Base-by-base conservation (phyloP, 1,284 basidiomycete species). In the Ganoderma resinaceum region DNA sequence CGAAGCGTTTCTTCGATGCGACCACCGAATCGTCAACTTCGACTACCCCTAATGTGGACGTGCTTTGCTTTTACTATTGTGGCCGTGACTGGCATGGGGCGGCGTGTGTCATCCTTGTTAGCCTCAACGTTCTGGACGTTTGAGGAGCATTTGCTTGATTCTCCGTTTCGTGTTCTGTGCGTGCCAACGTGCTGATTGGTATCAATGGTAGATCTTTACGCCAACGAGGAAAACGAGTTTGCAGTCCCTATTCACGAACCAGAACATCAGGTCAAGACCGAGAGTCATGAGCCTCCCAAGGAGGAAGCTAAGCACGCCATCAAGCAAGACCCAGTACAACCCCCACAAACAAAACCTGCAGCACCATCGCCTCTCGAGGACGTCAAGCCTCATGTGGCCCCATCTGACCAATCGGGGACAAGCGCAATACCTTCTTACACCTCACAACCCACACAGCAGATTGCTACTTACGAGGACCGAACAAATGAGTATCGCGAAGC, bases 381-480 rank as follows among this genome's bases (percentile, higher is more conserved):
- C n/a, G 60, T 29, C 37, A 73, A 65, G 35, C 63, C 62, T 5
- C 58, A 59, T 20, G 55, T 63, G 37, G 42, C 73, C 67, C 68
- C 62, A 26, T 26, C 72, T 26, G 66, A 66, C 29, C 69, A 37
- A 2, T 35, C 65, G 7, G 31, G 68, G 11, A 42, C 71, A 1
- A 72, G 66, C 33, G 74, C 42, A 42, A 75, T 76, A 75, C 73
- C 76, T 11, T 72, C 73, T 6, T 76, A 78, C 69, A 75, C 70
- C 61, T 75, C 78, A 58, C 81, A 78, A 37, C 70, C 66, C 20
- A 87, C 86, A 3, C 91, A 93, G 76, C 88, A 90, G 76, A 93
- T 93, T 72, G 91, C 90, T 35, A 93, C 91, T 6, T 93, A 91
- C 76, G 89, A 92, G 71, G 89, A 92, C 72, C 86, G 88, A 2